Evolutionary conservation across 1,284 basidiomycete genomes (phyloP), one percentile per base, ranked within the genome.

Genomic region (Austropuccinia psidii): DNA sequence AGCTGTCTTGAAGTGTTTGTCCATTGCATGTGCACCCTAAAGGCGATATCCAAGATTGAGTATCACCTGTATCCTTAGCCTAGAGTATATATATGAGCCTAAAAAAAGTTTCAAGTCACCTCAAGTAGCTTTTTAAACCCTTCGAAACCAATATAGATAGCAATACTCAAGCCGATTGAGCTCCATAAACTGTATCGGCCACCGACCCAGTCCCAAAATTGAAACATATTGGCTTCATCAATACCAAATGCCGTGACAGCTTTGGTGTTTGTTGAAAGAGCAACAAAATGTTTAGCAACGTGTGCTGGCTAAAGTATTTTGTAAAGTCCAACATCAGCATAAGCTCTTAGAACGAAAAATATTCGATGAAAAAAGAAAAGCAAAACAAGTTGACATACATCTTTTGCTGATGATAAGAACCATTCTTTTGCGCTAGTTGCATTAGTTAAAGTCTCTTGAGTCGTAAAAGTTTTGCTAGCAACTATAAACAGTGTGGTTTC

Each of bases 171-270:
- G 76, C 95, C 96, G 78, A 98, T 98, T 37, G 96, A 94, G 76
- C 91, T 93, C 95, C 96, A 98, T 78, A 98, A 86, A 78, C 90
- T 93, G 86, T 98, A 98, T 77, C 95, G 88, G 50, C 96, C 95
- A 76, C 95, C 95, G 77, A 98, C 95, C 96, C 96, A 98, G 83
- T 98, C 96, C 95, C 95, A 98, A 87, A 98, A 98, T 81, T 90
- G 88, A 88, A 98, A 98, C 94, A 98, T 98, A 85, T 98, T 98
- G 78, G 87, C 85, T 78, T 89, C 83, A 75, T 89, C 85, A 79
- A 98, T 98, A 70, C 95, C 96, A 79, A 98, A 98, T n/a, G 85
- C 87, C 37, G 92, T 92, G 73, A 97, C 96, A 6, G 90, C 93
- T 80, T 89, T 87, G 74, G 91, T 92, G 83, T 98, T 98, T 76